phyloP scores from a whole-genome alignment of 169 alveolate genomes.

The Plasmodium cynomolgi region DNA sequence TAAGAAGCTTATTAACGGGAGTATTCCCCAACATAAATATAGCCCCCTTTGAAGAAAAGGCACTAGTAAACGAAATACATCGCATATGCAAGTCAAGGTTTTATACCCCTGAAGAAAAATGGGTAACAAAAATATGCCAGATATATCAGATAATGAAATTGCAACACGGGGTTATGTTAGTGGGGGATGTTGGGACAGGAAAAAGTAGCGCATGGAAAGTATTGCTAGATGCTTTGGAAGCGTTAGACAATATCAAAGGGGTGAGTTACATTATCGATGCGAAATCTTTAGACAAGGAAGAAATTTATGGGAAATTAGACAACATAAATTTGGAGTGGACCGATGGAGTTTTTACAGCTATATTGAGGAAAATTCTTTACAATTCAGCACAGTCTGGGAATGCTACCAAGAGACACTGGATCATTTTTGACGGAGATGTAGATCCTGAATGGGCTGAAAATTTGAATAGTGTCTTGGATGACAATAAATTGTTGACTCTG shows the following conservation, averaged over 20 bases:
- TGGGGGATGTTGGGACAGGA: conserved; percentile 98
- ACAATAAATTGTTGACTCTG: conserved; percentile 96
- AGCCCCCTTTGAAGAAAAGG: conserved; percentile 91
- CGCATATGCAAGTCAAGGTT: conserved; percentile 88
- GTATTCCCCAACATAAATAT: conserved; percentile 96
- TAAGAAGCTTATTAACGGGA: conserved; percentile 92
- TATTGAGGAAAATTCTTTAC: conserved; percentile 81
- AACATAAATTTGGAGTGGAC: conserved; percentile 97
- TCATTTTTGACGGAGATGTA: conserved; percentile 99
- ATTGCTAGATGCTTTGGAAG: conserved; percentile 92
- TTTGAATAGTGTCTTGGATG: conserved; percentile 98
- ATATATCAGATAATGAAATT: conserved; percentile 93
- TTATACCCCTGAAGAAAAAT: conserved; percentile 88
- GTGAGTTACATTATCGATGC: conserved; percentile 95
- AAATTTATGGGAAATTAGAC: conserved; percentile 95
- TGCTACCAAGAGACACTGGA: conserved; percentile 93
- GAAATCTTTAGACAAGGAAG: conserved; percentile 91
- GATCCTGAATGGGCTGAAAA: conserved; percentile 99
- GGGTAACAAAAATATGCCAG: conserved; percentile 93
- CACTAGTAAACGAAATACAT: conserved; percentile 88
- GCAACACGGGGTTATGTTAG: conserved; percentile 98
- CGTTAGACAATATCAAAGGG: conserved; percentile 92
- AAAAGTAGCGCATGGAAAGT: conserved; percentile 90
- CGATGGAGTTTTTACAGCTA: conserved; percentile 97
- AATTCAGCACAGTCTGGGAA: conserved; percentile 66